Evolutionary conservation across 75 land plant species (phyloP).

Genomic region (Pseudotsuga menziesii): DNA sequence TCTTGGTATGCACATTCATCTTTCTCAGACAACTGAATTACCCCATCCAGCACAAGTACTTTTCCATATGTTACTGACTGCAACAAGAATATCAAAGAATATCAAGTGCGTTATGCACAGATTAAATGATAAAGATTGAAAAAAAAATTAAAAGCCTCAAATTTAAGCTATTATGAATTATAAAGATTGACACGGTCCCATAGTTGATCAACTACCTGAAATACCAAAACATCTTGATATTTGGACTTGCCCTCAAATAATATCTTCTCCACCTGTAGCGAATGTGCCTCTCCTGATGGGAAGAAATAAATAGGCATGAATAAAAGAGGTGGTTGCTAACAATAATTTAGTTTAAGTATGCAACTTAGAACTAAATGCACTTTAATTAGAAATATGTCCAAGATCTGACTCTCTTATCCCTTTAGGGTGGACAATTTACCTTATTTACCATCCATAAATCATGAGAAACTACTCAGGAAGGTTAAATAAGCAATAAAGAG

Average conservation of each 20-base stretch:
- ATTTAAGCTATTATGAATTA: too few relatives aligned
- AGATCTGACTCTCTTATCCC: too few relatives aligned
- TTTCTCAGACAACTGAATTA: slow-evolving; percentile 79
- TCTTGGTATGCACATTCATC: slow-evolving; percentile 98
- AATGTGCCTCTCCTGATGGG: slow-evolving; percentile 81
- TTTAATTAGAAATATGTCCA: too few relatives aligned
- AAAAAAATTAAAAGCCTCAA: too few relatives aligned
- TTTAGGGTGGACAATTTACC: too few relatives aligned
- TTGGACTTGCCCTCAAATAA: slow-evolving; percentile 77
- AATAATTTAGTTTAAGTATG: background rate
- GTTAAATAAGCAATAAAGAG: too few relatives aligned
- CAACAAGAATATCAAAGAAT: slow-evolving; percentile 4
- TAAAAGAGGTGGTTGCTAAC: slow-evolving; percentile 9
- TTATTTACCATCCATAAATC: too few relatives aligned
- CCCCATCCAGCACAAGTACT: slow-evolving; percentile 91
- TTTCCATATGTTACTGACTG: slow-evolving; percentile 84
- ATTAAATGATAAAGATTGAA: too few relatives aligned
- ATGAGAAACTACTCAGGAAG: too few relatives aligned
- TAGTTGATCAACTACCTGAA: slow-evolving; percentile 60
- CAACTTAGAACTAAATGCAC: background rate
- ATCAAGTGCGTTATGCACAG: background rate
- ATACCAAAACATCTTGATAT: slow-evolving; percentile 75
- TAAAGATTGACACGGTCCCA: too few relatives aligned
- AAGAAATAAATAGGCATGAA: background rate
- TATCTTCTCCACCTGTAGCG: slow-evolving; percentile 74